These are phyloP conservation scores for Adansonia rubrostipa DNA, from an alignment of 441 rosid species.

Conservation along the genomic window DNA sequence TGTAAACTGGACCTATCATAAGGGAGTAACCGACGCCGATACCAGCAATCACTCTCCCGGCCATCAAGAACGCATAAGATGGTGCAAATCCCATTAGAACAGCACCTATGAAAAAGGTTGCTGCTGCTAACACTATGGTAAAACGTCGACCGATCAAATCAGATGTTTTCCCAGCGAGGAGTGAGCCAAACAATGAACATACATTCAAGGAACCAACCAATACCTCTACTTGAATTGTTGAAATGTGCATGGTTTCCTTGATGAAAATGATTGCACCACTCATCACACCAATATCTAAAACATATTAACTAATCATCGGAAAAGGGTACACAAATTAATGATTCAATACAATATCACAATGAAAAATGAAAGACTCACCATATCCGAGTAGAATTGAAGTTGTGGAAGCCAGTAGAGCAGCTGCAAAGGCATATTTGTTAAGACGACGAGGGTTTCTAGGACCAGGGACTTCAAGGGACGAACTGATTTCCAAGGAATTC, in stretches of 20 bases:
- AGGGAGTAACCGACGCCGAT: constrained; percentile 73
- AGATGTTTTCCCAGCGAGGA: constrained; percentile 66
- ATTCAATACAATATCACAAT: neutral
- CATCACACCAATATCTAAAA: constrained; percentile 75
- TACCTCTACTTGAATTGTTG: constrained; percentile 57
- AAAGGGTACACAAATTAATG: neutral
- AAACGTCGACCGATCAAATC: constrained; percentile 65
- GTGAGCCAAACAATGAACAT: constrained; percentile 63
- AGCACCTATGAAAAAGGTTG: constrained; percentile 63
- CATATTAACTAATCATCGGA: neutral
- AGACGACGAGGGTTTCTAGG: constrained; percentile 24
- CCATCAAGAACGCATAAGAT: constrained; percentile 51
- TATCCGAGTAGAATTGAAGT: constrained; percentile 68
- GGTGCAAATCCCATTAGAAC: constrained; percentile 72
- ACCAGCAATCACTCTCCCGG: constrained; percentile 68
- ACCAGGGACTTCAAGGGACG: constrained; percentile 2
- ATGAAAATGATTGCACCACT: constrained; percentile 66
- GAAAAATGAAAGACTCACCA: constrained; percentile 43
- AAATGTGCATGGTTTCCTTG: constrained; percentile 50
- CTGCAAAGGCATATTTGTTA: constrained; percentile 56
- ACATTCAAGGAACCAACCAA: constrained; percentile 61
- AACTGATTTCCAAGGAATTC: constrained; percentile 7
- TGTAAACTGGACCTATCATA: constrained; percentile 72
- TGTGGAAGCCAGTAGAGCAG: constrained; percentile 64
- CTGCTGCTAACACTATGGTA: constrained; percentile 60